A percentile compares a stretch with the other conserved stretches of the same genome.
Conservation (phyloP, 2,329 filamentous ascomycete genomes). For the Cytospora paraplurivora region DNA sequence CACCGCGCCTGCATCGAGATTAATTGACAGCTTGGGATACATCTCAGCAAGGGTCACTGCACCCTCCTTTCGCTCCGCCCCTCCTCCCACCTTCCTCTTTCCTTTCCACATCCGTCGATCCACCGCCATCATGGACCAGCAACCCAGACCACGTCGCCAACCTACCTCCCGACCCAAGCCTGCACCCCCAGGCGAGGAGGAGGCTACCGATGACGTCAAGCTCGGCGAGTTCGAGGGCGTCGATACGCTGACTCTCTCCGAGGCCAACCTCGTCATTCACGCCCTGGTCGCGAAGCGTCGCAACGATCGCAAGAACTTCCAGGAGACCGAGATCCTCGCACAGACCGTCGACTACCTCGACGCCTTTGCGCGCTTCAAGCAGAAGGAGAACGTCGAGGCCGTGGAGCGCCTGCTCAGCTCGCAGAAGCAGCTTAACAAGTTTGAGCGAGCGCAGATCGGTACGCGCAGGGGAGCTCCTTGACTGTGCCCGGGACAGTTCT, state of each 20-base stretch:
- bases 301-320: constrained; percentile 77
- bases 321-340: constrained; percentile 80
- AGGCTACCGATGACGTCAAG: constrained; percentile 77
- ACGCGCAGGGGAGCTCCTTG: constrained; percentile 35
- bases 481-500: background rate
- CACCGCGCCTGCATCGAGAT: background rate
- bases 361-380: constrained; percentile 92
- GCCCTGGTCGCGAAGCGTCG: constrained; percentile 81
- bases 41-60: background rate
- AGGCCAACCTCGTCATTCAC: constrained; percentile 89
- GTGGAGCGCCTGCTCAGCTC: constrained; percentile 83
- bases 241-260: constrained; percentile 87
- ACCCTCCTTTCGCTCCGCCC: constrained; percentile 9
- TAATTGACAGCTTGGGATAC: background rate
- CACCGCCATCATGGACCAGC: constrained; percentile 35
- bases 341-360: constrained; percentile 94
- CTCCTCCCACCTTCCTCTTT: constrained; percentile 10
- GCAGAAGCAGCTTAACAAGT: constrained; percentile 80
- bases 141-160: constrained; percentile 36
- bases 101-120: constrained; percentile 10
- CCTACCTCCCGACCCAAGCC: constrained; percentile 69
- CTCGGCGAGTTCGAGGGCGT: constrained; percentile 94
- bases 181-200: constrained; percentile 76
- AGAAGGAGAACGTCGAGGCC: constrained; percentile 92
- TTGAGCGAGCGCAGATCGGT: constrained; percentile 93